These are phyloP conservation scores for Trichothecium sympodiale DNA, from an alignment of 2,329 filamentous ascomycete species.

Conservation along the genomic window DNA sequence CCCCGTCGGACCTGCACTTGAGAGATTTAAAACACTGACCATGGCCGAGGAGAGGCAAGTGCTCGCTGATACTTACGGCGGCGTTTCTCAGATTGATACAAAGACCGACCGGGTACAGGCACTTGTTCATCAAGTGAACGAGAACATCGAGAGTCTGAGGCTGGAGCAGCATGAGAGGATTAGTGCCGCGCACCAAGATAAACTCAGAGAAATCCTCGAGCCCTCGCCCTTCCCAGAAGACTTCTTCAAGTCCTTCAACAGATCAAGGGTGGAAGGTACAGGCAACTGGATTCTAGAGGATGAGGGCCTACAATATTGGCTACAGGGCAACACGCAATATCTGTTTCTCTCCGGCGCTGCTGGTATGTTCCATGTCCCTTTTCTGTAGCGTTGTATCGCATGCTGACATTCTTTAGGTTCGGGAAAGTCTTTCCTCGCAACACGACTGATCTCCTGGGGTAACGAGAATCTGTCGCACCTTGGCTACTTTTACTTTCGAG, in stretches of 20 bases:
- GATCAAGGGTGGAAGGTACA: slow-evolving; percentile 26
- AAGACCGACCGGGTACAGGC: slow-evolving; percentile 24
- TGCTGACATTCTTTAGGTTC: slow-evolving; percentile 5
- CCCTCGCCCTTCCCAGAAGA: slow-evolving; percentile 33
- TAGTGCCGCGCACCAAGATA: slow-evolving; percentile 21
- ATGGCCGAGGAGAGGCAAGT: slow-evolving; percentile 29
- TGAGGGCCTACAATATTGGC: slow-evolving; percentile 25
- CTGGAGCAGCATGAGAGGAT: slow-evolving; percentile 22
- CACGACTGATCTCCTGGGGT: slow-evolving; percentile 30
- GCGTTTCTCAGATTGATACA: slow-evolving; percentile 21
- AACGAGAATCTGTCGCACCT: slow-evolving; percentile 20
- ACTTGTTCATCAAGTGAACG: slow-evolving; percentile 22
- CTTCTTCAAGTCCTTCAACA: slow-evolving; percentile 27
- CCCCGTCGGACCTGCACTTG: slow-evolving; percentile 25
- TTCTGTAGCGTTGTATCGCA: slow-evolving; percentile 12
- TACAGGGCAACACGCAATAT: slow-evolving; percentile 23
- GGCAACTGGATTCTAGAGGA: slow-evolving; percentile 35
- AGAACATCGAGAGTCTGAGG: slow-evolving; percentile 20
- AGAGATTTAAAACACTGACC: slow-evolving; percentile 28
- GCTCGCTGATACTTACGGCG: slow-evolving; percentile 29
- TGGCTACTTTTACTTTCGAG: slow-evolving; percentile 37
- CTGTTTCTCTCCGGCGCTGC: slow-evolving; percentile 33
- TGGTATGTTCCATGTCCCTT: slow-evolving; percentile 12
- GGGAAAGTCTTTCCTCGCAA: slow-evolving; percentile 34
- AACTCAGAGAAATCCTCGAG: slow-evolving; percentile 25